phyloP scores from a whole-genome alignment of 2,329 filamentous ascomycete species.

The Aspergillus sp. region DNA sequence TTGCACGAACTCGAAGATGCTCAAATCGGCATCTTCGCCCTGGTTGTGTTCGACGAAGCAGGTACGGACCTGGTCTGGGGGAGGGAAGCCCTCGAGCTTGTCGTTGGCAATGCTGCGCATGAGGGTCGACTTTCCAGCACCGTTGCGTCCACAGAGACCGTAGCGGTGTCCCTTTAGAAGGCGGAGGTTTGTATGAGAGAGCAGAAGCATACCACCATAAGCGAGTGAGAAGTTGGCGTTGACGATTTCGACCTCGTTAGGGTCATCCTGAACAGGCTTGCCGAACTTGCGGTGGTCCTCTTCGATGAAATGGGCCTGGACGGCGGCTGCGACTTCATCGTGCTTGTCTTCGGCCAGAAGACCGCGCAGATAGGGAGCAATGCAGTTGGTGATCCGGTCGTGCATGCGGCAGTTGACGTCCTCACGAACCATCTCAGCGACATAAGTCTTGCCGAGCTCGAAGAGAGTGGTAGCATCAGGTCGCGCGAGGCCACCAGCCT shows the following conservation, averaged over 20 bases:
- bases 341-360: conserved; percentile 68
- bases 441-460: conserved; percentile 71
- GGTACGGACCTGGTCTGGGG: conserved; percentile 88
- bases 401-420: conserved; percentile 83
- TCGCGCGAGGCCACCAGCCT: conserved; percentile 66
- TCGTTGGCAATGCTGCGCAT: conserved; percentile 96
- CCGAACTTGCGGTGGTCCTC: conserved; percentile 90
- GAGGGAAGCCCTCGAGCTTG: conserved; percentile 95
- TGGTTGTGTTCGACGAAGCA: conserved; percentile 99
- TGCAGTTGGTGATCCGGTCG: conserved; percentile 68
- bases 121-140: conserved; percentile 97
- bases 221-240: conserved; percentile 97
- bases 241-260: conserved; percentile 93
- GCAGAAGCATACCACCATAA: conserved; percentile 94
- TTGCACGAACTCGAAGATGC: conserved; percentile 87
- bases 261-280: conserved; percentile 81
- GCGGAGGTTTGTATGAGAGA: conserved; percentile 93
- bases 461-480: conserved; percentile 66
- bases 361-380: conserved; percentile 75
- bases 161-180: conserved; percentile 97
- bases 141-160: conserved; percentile 94
- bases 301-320: conserved; percentile 78
- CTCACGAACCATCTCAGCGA: conserved; percentile 83
- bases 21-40: conserved; percentile 95
- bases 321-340: conserved; percentile 68